phyloP scores from a whole-genome alignment of 2,329 filamentous ascomycete genomes.

The Bipolaris victoriae region DNA sequence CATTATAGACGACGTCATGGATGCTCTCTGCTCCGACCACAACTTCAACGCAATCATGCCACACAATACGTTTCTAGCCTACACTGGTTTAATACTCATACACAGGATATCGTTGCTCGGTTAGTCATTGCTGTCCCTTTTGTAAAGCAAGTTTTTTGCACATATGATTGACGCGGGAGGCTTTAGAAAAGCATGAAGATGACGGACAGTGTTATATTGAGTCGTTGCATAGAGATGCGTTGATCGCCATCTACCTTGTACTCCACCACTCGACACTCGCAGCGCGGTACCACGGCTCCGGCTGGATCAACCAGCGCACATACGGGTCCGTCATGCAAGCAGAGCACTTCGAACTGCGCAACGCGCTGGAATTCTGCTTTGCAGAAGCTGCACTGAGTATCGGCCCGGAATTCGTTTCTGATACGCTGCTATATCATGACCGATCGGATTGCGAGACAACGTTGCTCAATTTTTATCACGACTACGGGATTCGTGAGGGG shows the following conservation, averaged over 20 bases:
- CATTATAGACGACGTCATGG: slow-evolving; percentile 41
- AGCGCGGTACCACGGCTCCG: slow-evolving; percentile 41
- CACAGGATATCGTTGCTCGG: slow-evolving; percentile 29
- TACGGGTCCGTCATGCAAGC: slow-evolving; percentile 40
- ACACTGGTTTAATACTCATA: slow-evolving; percentile 37
- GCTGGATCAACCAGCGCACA: slow-evolving; percentile 40
- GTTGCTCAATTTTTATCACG: slow-evolving; percentile 40
- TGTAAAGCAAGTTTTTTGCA: too few relatives aligned
- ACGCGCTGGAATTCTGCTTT: slow-evolving; percentile 41
- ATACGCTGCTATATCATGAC: slow-evolving; percentile 25
- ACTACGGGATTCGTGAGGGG: slow-evolving; percentile 37
- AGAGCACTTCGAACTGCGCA: slow-evolving; percentile 36
- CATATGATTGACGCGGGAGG: slow-evolving; percentile 4
- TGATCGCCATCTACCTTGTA: slow-evolving; percentile 37
- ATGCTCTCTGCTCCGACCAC: slow-evolving; percentile 29
- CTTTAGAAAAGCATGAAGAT: slow-evolving; percentile 18
- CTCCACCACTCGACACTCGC: slow-evolving; percentile 37
- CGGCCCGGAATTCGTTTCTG: slow-evolving; percentile 35
- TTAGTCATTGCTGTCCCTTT: slow-evolving; percentile 8
- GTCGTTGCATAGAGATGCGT: slow-evolving; percentile 30
- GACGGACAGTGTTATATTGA: slow-evolving; percentile 30
- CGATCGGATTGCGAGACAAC: slow-evolving; percentile 22
- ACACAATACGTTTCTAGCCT: slow-evolving; percentile 35
- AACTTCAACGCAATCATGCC: slow-evolving; percentile 34
- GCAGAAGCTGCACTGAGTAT: slow-evolving; percentile 33